These are phyloP conservation scores for Fraxinus cuspidata DNA, from an alignment of 257 asterid genomes.

Conservation along the genomic window DNA sequence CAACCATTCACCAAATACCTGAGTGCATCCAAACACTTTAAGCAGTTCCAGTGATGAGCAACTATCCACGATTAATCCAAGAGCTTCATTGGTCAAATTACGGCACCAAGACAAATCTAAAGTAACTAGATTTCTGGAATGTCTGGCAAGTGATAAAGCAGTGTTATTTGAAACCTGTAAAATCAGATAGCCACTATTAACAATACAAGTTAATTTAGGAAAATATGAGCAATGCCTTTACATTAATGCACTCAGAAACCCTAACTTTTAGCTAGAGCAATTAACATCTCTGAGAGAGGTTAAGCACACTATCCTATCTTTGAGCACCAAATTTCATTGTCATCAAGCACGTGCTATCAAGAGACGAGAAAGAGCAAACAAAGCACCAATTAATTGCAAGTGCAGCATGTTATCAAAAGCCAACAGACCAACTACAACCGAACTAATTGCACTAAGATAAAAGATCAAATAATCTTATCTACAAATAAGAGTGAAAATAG, in stretches of 20 bases:
- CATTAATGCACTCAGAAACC: not conserved
- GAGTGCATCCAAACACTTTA: constrained; percentile 86
- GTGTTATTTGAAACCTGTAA: constrained; percentile 75
- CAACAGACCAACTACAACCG: not conserved
- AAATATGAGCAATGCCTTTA: not conserved
- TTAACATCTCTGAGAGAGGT: not conserved
- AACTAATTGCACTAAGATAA: not conserved
- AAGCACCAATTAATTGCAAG: not conserved
- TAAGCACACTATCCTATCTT: not conserved
- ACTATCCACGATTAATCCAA: constrained; percentile 84
- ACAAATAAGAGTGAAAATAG: not conserved
- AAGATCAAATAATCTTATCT: not conserved
- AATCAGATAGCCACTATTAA: constrained; percentile 12
- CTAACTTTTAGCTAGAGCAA: not conserved
- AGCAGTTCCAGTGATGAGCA: constrained; percentile 67
- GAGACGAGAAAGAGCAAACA: not conserved
- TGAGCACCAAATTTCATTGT: not conserved
- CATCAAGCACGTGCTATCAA: not conserved
- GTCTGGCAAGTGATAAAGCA: constrained; percentile 72
- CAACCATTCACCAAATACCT: constrained; percentile 47
- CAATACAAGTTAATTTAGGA: not conserved
- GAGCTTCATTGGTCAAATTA: constrained; percentile 70
- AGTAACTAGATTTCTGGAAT: constrained; percentile 54
- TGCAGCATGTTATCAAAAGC: not conserved
- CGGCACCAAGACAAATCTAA: constrained; percentile 95